Conservation (phyloP, 805 yeast species). For the Starmerella vaccinii region DNA sequence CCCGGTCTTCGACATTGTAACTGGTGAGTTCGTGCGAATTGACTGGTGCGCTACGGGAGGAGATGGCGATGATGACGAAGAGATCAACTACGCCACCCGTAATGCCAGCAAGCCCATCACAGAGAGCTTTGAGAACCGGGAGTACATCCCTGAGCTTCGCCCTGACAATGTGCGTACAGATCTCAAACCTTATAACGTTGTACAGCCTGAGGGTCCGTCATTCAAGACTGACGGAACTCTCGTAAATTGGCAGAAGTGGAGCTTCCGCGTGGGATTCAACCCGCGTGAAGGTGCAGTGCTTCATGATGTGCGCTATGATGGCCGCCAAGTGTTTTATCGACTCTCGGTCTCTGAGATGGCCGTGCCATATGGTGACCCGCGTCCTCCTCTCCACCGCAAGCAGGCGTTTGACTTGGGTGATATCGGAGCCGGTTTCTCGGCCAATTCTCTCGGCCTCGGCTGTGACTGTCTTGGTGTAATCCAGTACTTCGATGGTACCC, state of each 20-base stretch:
- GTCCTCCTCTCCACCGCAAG: constrained; percentile 74
- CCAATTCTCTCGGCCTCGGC: constrained; percentile 58
- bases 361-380: constrained; percentile 77
- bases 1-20: constrained; percentile 57
- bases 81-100: constrained; percentile 44
- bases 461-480: constrained; percentile 78
- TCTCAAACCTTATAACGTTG: constrained; percentile 63
- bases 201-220: constrained; percentile 81
- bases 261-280: constrained; percentile 57
- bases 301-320: constrained; percentile 63
- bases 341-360: constrained; percentile 72
- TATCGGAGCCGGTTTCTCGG: constrained; percentile 67
- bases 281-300: constrained; percentile 72
- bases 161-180: constrained; percentile 50
- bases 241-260: constrained; percentile 77
- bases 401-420: constrained; percentile 82
- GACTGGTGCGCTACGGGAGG: constrained; percentile 64
- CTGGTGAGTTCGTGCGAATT: constrained; percentile 55
- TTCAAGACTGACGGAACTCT: constrained; percentile 50
- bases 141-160: constrained; percentile 62
- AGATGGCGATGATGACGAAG: constrained; percentile 53
- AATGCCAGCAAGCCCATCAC: constrained; percentile 46
- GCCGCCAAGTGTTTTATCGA: constrained; percentile 67
- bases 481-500: constrained; percentile 56
- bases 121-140: constrained; percentile 51